Evolutionary conservation across 2,329 filamentous ascomycete genomes (phyloP), one percentile per base, ranked within the genome.

Genomic region (Penicillium olsonii): DNA sequence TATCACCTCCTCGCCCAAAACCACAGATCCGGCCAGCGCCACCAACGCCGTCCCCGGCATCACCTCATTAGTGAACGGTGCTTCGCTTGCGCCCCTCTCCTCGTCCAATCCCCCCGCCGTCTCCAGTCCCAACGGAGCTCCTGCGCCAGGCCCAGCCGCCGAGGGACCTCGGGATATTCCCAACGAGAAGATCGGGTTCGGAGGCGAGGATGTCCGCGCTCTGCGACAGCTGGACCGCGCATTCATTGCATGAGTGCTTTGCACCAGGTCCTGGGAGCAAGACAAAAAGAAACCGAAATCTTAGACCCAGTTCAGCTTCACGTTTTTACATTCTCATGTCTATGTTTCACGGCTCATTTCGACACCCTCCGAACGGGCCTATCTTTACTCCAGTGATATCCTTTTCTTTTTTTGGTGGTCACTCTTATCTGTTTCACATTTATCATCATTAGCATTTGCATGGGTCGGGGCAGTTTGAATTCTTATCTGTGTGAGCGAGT

Each of bases 151-250:
- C n/a, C 29, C 49, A 39, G 35, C 51, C 38, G 57, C 60, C 5
- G 73, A 74, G 18, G 75, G 74, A 26, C 75, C 79, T 7, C 75
- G 77, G 46, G 80, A 82, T 60, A 82, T 83, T 42, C 79, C 79
- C 7, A 79, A 75, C 42, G 77, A 81, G 52, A 82, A 82, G 55
- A 68, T 82, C 20, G 79, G 77, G 5, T 83, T 81, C 41, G 75
- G 78, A 15, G 68, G 71, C 29, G 85, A 88, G 65, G 87, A 89
- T 57, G 79, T 79, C 53, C 76, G 84, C 56, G 85, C 84, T 2
- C 68, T 89, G 38, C 78, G 83, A 55, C 84, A 87, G 64, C 72
- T 90, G 42, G 83, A 90, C 67, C 70, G 75, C 18, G 77, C 76
- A 2, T 80, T 80, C 45, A 71, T 63, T 7, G 69, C 69, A 31